Evolutionary conservation across 768 basidiomycete genomes (phyloP).

Genomic region (Hypholoma sublateritium): DNA sequence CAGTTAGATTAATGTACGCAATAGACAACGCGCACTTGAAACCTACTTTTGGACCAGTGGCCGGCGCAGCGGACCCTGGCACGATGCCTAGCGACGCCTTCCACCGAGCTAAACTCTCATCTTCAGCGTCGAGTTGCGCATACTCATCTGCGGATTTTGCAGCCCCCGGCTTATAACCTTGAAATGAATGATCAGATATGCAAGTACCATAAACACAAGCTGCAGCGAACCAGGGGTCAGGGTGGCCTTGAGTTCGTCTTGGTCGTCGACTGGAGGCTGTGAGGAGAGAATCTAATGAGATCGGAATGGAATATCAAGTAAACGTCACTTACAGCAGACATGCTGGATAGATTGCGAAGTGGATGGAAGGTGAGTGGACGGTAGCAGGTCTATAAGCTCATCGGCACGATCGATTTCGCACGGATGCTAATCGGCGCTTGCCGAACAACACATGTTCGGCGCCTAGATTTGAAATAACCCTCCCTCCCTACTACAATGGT

Average conservation of each 20-base stretch:
- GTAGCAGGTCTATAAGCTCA: constrained; percentile 14
- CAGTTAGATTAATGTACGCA: neutral
- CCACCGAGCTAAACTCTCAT: constrained; percentile 94
- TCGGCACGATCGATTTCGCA: constrained; percentile 68
- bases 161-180: constrained; percentile 75
- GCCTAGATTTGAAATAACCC: neutral
- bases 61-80: constrained; percentile 40
- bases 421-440: constrained; percentile 35
- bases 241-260: constrained; percentile 68
- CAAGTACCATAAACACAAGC: neutral
- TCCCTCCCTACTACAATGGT: too few species aligned
- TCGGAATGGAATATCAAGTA: neutral
- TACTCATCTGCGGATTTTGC: constrained; percentile 81
- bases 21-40: neutral
- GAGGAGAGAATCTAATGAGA: constrained; percentile 5
- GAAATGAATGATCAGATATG: constrained; percentile 11
- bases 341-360: constrained; percentile 28
- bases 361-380: constrained; percentile 15
- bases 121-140: constrained; percentile 81
- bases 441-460: neutral
- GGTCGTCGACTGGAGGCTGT: constrained; percentile 52
- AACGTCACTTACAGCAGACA: constrained; percentile 50
- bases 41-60: constrained; percentile 65
- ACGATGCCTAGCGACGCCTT: constrained; percentile 90
- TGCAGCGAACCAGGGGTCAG: constrained; percentile 59